Evolutionary conservation across 2,329 filamentous ascomycete genomes (phyloP), one percentile per base, ranked within the genome.

Genomic region (Colletotrichum cereale): DNA sequence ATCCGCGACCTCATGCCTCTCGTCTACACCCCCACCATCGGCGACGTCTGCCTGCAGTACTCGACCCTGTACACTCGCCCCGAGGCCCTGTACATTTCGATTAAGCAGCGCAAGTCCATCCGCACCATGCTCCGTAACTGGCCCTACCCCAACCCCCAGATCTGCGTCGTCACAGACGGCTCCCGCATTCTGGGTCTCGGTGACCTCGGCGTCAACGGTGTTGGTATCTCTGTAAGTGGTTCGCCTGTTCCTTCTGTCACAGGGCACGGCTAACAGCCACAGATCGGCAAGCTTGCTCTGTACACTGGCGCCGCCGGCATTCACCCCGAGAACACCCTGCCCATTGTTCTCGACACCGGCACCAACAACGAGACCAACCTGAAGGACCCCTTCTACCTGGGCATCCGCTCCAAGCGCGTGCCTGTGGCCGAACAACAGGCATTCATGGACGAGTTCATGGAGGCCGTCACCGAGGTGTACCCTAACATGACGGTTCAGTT

Each of bases 401-500:
- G 96, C 77, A 92, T 95, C 77, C 91, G 95, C 78, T 89, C 92
- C 77, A 93, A 92, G 83, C 96, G 97, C 79, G 89, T 96, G 65
- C 87, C 92, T 10, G 85, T 92, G 26, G 88, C 92, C 64, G 91
- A 96, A 77, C 94, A 97, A 85, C 91, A 92, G 80, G 93, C 94
- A 75, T 98, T 98, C 84, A 90, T 98, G 86, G 96, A 98, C 80
- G 96, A 98, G 86, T 92, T 99, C 86, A 98, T 99, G 96, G 89
- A 90, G 78, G 96, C 96, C 68, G 89, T 94, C 73, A 92, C 92
- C 68, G 94, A 97, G 40, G 88, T 91, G 38, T 90, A 84, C 81
- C 89, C 88, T 36, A 83, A 87, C 18, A 91, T 88, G 89, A 82
- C 92, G 56, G 93, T 98, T 74, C 96, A 98, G 81, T 98, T 97